These are phyloP conservation scores for Solanum pennellii DNA, from an alignment of 257 asterid species.

Conservation along the genomic window DNA sequence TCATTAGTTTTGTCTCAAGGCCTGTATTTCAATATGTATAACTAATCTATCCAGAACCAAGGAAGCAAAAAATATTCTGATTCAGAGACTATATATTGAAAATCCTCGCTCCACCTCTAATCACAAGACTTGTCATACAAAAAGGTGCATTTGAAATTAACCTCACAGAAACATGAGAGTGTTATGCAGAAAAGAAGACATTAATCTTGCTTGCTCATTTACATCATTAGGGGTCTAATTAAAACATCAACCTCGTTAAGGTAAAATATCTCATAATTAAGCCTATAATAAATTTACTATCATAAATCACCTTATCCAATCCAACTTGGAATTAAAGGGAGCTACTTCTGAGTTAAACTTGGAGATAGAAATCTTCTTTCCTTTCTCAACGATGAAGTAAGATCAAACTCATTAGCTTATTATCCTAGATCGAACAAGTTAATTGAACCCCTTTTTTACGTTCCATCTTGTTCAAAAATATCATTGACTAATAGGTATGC, in stretches of 20 bases:
- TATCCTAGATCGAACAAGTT: no score
- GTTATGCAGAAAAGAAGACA: background rate
- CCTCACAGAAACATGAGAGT: background rate
- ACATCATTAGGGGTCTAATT: background rate
- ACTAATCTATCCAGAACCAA: background rate
- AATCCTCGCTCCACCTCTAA: background rate
- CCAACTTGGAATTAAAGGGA: background rate
- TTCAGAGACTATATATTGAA: background rate
- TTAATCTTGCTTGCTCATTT: background rate
- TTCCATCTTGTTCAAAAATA: background rate
- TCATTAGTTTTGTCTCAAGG: background rate
- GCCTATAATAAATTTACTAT: no score
- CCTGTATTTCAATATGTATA: background rate
- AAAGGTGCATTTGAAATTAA: background rate
- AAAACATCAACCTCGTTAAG: background rate
- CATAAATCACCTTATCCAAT: background rate
- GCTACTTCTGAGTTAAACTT: no score
- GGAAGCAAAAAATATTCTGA: no score
- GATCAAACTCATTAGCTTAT: no score
- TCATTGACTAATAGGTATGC: background rate
- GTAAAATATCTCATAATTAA: background rate
- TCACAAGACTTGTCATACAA: background rate
- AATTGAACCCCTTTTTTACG: no score
- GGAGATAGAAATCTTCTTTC: no score
- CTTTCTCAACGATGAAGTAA: no score